Evolutionary conservation across 106 monocot species (phyloP), one percentile per base, ranked within the genome.

Genomic region (Platanthera zijinensis): DNA sequence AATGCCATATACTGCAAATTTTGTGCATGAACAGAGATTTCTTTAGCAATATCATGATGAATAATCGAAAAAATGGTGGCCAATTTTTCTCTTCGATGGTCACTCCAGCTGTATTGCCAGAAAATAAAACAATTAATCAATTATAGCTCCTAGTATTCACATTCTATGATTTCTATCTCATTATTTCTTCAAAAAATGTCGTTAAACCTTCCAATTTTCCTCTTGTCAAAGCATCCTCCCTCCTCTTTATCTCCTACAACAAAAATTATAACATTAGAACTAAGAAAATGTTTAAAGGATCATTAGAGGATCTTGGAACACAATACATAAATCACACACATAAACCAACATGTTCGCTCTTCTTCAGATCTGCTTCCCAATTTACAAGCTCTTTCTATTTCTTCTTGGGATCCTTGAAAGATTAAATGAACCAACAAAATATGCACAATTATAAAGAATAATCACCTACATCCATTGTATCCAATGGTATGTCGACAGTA

Each of bases 11-110:
- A 92, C 57, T 92, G 92, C 79, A 89, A 80, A 66, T 83, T 84
- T 66, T 92, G 92, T 66, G 83, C 86, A 83, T 87, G 85, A 10
- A 89, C 78, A 3, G 92, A 89, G 28, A 92, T 92, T 59, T 92
- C 92, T 62, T 89, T 92, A 28, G 86, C 32, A 67, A 92, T 92
- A 50, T 92, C 92, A 87, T 92, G 92, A 73, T 92, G 92, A 78
- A 92, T 92, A 39, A 92, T 81, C 2, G 89, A 64, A 89, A 87
- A 79, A 89, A 75, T 19, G 92, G 82, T 2, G 89, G 92, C 92
- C 92, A 92, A 61, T 92, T 92, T 82, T 89, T 87, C 48, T 83
- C 92, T 46, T 92, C 89, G 8, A 76, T 81, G 52, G 85, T 50
- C 21, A 92, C 79, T 73, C 92, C 92, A 77, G 85, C 92, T 92